A percentile compares a stretch with the other conserved stretches of the same genome.
Conservation (phyloP, 2,329 filamentous ascomycete species). For the Ophiocordyceps unilateralis region DNA sequence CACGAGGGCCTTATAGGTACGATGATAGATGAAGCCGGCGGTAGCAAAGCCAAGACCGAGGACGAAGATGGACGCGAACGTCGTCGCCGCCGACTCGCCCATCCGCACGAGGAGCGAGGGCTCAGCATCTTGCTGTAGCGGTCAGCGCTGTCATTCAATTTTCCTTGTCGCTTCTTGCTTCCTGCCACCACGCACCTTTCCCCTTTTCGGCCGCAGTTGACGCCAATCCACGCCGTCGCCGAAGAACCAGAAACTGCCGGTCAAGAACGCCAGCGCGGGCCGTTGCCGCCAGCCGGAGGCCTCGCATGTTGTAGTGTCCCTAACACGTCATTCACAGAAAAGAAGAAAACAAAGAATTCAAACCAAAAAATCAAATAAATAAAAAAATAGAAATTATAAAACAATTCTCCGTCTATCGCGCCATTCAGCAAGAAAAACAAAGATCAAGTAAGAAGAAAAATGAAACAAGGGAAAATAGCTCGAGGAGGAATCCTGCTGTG, state of each 20-base stretch:
- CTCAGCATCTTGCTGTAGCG: too few relatives aligned
- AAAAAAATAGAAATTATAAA: too few relatives aligned
- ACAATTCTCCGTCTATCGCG: neutral
- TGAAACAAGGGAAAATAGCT: too few relatives aligned
- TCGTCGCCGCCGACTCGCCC: conserved; percentile 58
- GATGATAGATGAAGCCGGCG: conserved; percentile 65
- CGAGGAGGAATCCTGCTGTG: too few relatives aligned
- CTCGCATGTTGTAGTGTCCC: neutral
- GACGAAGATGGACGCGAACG: conserved; percentile 56
- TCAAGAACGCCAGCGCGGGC: too few relatives aligned
- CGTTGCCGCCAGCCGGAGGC: neutral
- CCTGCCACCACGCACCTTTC: neutral
- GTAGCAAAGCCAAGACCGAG: conserved; percentile 46
- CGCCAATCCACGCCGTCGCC: neutral
- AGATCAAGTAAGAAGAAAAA: too few relatives aligned
- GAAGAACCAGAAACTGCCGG: too few relatives aligned
- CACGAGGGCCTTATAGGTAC: conserved; percentile 76
- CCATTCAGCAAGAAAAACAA: neutral
- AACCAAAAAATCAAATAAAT: too few relatives aligned
- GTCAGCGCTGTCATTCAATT: too few relatives aligned
- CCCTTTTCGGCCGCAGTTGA: neutral
- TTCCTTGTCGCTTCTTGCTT: neutral
- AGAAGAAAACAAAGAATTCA: too few relatives aligned
- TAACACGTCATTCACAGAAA: too few relatives aligned
- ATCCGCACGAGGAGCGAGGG: conserved; percentile 38